phyloP scores from a whole-genome alignment of 1,139 yeast species.

The Nematodospora anomalae region DNA sequence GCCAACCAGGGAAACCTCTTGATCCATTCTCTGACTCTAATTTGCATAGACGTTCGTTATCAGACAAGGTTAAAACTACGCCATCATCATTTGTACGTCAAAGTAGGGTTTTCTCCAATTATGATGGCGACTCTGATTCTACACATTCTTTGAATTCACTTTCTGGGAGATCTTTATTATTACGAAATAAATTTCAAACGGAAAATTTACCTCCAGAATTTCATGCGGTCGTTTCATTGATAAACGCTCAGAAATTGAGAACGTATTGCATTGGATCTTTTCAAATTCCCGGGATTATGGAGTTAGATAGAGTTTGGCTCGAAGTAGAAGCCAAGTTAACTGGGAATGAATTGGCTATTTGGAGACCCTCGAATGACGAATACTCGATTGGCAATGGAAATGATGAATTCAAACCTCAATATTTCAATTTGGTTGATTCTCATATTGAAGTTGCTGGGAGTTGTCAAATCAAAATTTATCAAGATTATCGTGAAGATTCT shows the following conservation, averaged over 20 bases:
- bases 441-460: constrained; percentile 26
- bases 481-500: constrained; percentile 40
- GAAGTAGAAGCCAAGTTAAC: constrained; percentile 47
- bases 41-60: constrained; percentile 21
- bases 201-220: constrained; percentile 39
- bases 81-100: constrained; percentile 44
- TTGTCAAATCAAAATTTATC: constrained; percentile 34
- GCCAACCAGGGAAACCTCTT: constrained; percentile 5
- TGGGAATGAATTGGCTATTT: constrained; percentile 53
- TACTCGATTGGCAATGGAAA: constrained; percentile 21
- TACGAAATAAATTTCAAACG: constrained; percentile 24
- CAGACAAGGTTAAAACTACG: constrained; percentile 33
- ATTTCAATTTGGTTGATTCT: constrained; percentile 52
- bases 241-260: constrained; percentile 43
- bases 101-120: constrained; percentile 32
- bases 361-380: constrained; percentile 37
- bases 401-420: constrained; percentile 44
- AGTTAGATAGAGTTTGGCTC: constrained; percentile 27
- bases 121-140: constrained; percentile 17
- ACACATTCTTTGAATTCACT: constrained; percentile 16
- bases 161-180: constrained; percentile 19
- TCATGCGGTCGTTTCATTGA: constrained; percentile 42
- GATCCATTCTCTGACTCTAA: constrained; percentile 8
- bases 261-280: constrained; percentile 38
- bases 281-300: constrained; percentile 19